Base-by-base conservation (phyloP, 2,329 filamentous ascomycete species). In the Colletotrichum australisinense region DNA sequence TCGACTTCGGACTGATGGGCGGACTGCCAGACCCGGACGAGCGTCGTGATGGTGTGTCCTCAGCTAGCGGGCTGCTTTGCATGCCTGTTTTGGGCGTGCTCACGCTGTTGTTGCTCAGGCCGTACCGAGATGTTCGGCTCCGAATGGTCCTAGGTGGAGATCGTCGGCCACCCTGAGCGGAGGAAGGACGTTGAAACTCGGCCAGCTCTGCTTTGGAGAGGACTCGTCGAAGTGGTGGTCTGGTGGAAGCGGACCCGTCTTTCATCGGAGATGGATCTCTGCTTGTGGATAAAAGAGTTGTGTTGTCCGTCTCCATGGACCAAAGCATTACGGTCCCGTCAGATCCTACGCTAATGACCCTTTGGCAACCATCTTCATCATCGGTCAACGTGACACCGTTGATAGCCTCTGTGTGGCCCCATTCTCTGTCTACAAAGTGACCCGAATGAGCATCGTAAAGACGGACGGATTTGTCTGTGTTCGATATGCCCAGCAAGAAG, bases 371-470 rank as follows among this genome's bases (percentile, higher is more conserved):
- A 19, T 90, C 88, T 0, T 88, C 86, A 8, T 87, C 86, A 67
- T 93, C 90, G 12, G 96, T 81, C 22, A 98, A 84, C 4, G 93
- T 89, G 22, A 97, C 91, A 73, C 95, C 95, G 64, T 94, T 97
- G 75, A 99, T 95, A 9, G 95, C 93, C 80, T 98, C 95, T 0
- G 95, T 98, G 77, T 99, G 97, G 1, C 97, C 97, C 90, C 95
- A 98, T 83, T 98, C 97, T 53, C 95, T 91, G 63, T 95, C 93
- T 32, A 98, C 84, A 70, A 99, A 92, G 1, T 86, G 84, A 9
- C 96, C 95, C 55, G 90, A 92, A 74, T 93, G 92, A 35, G 91
- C 87, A 76, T 98, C 94, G 78, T 99, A 99, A 19, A 99, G 86
- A 46, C 97, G 89, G 69, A 99, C 93, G 0, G 97, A 98, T 81